Evolutionary conservation across 345 rosid species (phyloP).

Genomic region (Populus nigra): DNA sequence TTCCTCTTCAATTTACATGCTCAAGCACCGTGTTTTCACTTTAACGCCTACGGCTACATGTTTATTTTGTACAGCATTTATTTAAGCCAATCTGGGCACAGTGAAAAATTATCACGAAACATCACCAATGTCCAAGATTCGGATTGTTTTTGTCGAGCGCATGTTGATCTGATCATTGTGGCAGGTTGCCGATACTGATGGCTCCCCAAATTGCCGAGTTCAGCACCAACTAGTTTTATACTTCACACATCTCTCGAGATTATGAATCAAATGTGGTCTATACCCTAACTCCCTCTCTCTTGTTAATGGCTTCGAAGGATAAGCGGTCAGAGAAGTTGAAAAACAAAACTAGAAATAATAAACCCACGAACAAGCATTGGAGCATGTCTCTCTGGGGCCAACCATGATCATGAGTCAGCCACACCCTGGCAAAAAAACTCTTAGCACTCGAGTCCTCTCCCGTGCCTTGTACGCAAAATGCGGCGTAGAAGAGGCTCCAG

Average conservation of each 20-base stretch:
- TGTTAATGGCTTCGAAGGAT: neutral
- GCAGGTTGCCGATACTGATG: no score
- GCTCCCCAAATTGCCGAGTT: no score
- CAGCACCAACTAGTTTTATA: neutral
- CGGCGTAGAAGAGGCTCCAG: constrained; percentile 6
- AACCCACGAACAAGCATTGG: neutral
- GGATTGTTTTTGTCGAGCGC: neutral
- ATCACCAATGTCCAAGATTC: neutral
- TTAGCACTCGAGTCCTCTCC: neutral
- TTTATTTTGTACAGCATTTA: neutral
- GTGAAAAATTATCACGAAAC: neutral
- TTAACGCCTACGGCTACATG: neutral
- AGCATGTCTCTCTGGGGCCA: neutral
- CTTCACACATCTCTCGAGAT: neutral
- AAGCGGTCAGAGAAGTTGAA: neutral
- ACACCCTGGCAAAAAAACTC: neutral
- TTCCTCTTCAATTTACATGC: constrained; percentile 33
- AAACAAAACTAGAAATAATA: neutral
- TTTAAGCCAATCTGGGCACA: neutral
- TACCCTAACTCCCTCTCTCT: neutral
- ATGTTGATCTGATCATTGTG: no score
- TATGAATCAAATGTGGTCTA: neutral
- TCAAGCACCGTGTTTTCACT: constrained; percentile 15
- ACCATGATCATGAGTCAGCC: neutral
- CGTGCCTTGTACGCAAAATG: constrained; percentile 13